Base-by-base conservation (phyloP, 2,329 filamentous ascomycete genomes). In the Cladorrhinum sp. region DNA sequence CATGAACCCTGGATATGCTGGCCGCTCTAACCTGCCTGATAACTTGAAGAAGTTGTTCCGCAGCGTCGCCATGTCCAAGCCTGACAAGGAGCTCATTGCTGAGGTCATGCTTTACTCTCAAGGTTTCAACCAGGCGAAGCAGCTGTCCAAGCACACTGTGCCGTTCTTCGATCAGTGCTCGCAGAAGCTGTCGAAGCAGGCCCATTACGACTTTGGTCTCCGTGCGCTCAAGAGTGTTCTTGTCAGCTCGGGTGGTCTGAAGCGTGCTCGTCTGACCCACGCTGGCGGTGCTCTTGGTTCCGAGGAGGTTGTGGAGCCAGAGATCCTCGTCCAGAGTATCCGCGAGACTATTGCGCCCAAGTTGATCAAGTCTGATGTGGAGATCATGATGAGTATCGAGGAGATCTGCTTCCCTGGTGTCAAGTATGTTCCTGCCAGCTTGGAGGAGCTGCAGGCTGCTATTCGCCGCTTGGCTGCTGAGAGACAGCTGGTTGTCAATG, bases 31-130 rank as follows among this genome's bases (percentile, higher is more conserved):
- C 76, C 79, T 99, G 71, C 95, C 95, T 1, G 95, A 99, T 78
- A 99, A 99, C 74, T 77, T 99, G 79, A 99, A 99, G 86, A 99
- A 99, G 78, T 82, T 99, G 46, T 99, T 99, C 86, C 89, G 96
- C 73, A 99, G 95, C 71, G 93, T 99, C 56, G 95, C 95, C 64
- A 99, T 99, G 95, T 99, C 95, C 10, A 99, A 98, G 77, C 95
- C 95, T 0, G 96, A 99, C 80, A 99, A 99, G 77, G 96, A 99
- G 76, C 89, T 99, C 61, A 99, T 99, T 76, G 92, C 95, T 36
- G 95, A 99, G 79, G 95, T 99, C 70, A 99, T 99, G 96, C 86
- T 99, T 36, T 99, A 97, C 82, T 99, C 96, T 1, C 95, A 99
- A 75, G 95, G 95, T 72, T 99, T 99, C 82, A 96, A 91, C 70